Conservation (phyloP, 73 alveolate genomes). For the Stentor roeselii region DNA sequence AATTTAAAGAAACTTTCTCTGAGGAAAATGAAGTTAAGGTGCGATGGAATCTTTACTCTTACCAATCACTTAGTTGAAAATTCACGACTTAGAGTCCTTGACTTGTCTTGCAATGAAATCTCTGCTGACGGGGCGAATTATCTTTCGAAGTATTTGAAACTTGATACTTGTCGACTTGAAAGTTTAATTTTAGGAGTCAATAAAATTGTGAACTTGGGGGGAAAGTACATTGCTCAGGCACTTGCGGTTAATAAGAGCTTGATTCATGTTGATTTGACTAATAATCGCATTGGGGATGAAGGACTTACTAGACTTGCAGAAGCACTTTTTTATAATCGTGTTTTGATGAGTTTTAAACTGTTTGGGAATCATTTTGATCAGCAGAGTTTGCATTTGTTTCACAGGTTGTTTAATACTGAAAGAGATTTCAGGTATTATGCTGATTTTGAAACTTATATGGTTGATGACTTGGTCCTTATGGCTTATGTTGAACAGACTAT, state of each 20-base stretch:
- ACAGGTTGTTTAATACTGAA: slow-evolving; percentile 57
- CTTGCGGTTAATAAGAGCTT: slow-evolving; percentile 87
- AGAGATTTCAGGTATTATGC: slow-evolving; percentile 63
- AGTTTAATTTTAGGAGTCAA: slow-evolving; percentile 85
- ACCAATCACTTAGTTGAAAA: slow-evolving; percentile 91
- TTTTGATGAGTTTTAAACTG: slow-evolving; percentile 63
- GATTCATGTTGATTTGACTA: slow-evolving; percentile 94
- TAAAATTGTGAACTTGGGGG: slow-evolving; percentile 91
- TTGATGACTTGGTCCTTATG: slow-evolving; percentile 83
- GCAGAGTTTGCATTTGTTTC: slow-evolving; percentile 64
- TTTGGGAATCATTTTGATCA: slow-evolving; percentile 83
- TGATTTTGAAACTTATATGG: slow-evolving; percentile 78
- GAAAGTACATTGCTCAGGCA: slow-evolving; percentile 95
- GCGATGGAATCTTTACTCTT: slow-evolving; percentile 91
- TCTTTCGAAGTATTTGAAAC: slow-evolving; percentile 86
- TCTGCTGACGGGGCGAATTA: slow-evolving; percentile 95
- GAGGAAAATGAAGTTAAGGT: slow-evolving; percentile 81
- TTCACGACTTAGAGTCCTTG: slow-evolving; percentile 88
- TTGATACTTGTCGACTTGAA: slow-evolving; percentile 85
- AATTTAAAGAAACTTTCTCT: slow-evolving; percentile 87
- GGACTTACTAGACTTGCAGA: slow-evolving; percentile 84
- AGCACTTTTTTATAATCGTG: slow-evolving; percentile 66
- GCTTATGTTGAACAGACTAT: slow-evolving; percentile 83
- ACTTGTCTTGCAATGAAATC: slow-evolving; percentile 92
- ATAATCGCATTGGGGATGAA: slow-evolving; percentile 95